phyloP scores from a whole-genome alignment of 208 protist genomes.

The Angomonas deanei region DNA sequence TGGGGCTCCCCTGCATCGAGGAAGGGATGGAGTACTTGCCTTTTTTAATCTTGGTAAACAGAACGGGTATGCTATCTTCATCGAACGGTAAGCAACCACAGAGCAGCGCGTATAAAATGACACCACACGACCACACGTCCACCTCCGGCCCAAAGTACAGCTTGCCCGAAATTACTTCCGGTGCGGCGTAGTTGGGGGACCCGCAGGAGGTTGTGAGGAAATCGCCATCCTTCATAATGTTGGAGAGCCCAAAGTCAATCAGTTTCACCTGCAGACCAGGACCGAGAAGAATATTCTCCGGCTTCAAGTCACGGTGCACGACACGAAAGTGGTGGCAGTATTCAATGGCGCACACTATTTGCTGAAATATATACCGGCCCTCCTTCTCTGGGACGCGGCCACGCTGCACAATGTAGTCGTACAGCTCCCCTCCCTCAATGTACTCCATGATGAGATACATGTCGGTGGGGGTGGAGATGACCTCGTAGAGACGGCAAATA shows the following conservation, averaged over 20 bases:
- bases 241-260: constrained; percentile 94
- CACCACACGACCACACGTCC: constrained; percentile 94
- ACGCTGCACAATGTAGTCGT: constrained; percentile 98
- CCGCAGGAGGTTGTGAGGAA: constrained; percentile 91
- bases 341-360: constrained; percentile 98
- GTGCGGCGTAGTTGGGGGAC: constrained; percentile 92
- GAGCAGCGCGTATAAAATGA: constrained; percentile 93
- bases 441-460: constrained; percentile 99
- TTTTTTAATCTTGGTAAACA: constrained; percentile 91
- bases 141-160: constrained; percentile 90
- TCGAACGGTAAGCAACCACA: constrained; percentile 93
- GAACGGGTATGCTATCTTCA: constrained; percentile 81
- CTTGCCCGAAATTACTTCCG: constrained; percentile 91
- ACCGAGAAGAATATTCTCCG: constrained; percentile 92
- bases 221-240: constrained; percentile 88
- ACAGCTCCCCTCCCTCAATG: constrained; percentile 97
- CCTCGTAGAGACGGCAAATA: constrained; percentile 98
- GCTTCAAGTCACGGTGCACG: constrained; percentile 92
- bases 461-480: constrained; percentile 97
- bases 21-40: constrained; percentile 79
- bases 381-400: constrained; percentile 92
- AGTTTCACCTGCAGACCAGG: constrained; percentile 90
- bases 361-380: constrained; percentile 96
- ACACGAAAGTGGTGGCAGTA: constrained; percentile 97
- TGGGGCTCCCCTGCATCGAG: constrained; percentile 40